These are phyloP conservation scores for Hypoxylon fuscum DNA, from an alignment of 495 filamentous ascomycete genomes.

Conservation along the genomic window DNA sequence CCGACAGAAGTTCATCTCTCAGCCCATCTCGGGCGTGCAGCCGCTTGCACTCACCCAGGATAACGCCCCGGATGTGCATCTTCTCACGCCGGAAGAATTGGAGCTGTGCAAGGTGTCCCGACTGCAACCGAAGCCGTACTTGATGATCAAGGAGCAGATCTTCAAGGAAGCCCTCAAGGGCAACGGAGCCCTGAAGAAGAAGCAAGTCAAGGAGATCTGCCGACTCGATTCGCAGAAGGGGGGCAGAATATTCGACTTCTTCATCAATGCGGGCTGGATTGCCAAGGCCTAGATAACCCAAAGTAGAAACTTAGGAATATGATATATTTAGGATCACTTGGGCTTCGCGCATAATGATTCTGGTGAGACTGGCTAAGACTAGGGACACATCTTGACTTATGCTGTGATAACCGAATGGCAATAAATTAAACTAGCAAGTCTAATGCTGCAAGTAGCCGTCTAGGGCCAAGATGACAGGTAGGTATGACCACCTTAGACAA, in stretches of 20 bases:
- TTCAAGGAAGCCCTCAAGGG: slow-evolving; percentile 88
- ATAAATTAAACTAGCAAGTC: no score
- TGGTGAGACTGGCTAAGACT: neutral
- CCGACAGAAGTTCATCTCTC: slow-evolving; percentile 54
- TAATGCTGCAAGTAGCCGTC: neutral
- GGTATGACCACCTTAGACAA: no score
- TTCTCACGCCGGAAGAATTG: slow-evolving; percentile 83
- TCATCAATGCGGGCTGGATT: slow-evolving; percentile 92
- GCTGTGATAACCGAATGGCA: no score
- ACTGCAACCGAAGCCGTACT: slow-evolving; percentile 90
- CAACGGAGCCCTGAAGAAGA: slow-evolving; percentile 89
- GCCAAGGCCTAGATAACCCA: slow-evolving; percentile 64
- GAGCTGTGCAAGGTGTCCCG: slow-evolving; percentile 85
- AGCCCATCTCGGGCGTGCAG: slow-evolving; percentile 63
- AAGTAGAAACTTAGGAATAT: neutral
- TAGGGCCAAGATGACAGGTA: neutral
- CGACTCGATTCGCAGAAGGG: slow-evolving; percentile 62
- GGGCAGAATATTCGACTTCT: slow-evolving; percentile 88
- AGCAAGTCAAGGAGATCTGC: slow-evolving; percentile 74
- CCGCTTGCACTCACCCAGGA: slow-evolving; percentile 78
- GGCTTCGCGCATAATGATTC: no score
- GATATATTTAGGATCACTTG: no score
- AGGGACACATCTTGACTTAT: no score
- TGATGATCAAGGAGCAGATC: slow-evolving; percentile 90
- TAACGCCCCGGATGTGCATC: slow-evolving; percentile 81